Evolutionary conservation across 2,329 filamentous ascomycete genomes (phyloP), one percentile per base, ranked within the genome.

Genomic region (Alternaria ventricosa): DNA sequence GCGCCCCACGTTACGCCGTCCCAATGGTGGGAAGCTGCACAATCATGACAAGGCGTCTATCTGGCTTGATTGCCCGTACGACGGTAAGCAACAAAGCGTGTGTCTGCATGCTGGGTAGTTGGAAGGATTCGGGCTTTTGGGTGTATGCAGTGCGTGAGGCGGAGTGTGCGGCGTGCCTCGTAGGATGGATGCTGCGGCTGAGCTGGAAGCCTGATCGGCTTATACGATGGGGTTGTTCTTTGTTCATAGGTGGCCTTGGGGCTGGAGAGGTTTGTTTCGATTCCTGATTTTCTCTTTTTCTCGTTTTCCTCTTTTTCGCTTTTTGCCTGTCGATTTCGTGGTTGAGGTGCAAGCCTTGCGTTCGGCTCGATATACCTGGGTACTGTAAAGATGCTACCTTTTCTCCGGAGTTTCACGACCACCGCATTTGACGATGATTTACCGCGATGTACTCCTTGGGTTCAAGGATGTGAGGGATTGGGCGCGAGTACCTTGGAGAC

Each of bases 161-260:
- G 64, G 60, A 61, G 64, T 27, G 64, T 27, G 65, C 63, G 63
- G 65, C 64, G 64, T 57, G 58, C 60, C 57, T 61, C 45, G 47
- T 22, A 9, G 47, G 33, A 45, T 60, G 20, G n/a, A n/a, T n/a
- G 60, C 56, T 60, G 60, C 60, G 60, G 53, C 55, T 65, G 60
- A 62, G 55, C 55, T 46, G 60, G 55, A 36, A 57, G 55, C 60
- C 55, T 62, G 45, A 54, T 53, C 28, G 41, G 25, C 22, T 41
- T 41, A 20, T n/a, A 36, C 44, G 27, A 23, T 23, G 45, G 20
- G 12, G 20, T 30, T 46, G 10, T 23, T 23, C 23, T 20, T 47
- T 62, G 58, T 62, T 62, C 27, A 53, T 22, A 54, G 55, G 36
- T 59, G 22, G 36, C 45, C 36, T 46, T 12, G n/a, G 10, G 30